Conservation (phyloP, 2,329 filamentous ascomycete genomes). For the Hortaea sp. region DNA sequence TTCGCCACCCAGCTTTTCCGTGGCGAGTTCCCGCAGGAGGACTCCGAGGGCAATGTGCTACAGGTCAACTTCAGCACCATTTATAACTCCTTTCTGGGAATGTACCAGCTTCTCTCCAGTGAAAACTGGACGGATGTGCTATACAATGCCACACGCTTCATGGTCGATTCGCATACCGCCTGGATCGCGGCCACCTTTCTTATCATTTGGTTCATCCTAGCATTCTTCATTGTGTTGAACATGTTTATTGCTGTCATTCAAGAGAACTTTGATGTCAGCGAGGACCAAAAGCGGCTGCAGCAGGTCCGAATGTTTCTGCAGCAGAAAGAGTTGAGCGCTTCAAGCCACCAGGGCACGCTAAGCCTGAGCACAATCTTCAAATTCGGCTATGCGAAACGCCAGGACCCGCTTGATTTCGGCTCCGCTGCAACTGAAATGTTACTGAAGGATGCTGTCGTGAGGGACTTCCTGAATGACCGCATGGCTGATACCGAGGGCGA, state of each 20-base stretch:
- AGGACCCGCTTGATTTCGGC: slow-evolving; percentile 84
- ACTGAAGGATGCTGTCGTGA: slow-evolving; percentile 88
- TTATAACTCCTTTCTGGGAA: slow-evolving; percentile 90
- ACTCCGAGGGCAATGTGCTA: slow-evolving; percentile 52
- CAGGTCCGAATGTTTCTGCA: slow-evolving; percentile 93
- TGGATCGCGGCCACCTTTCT: slow-evolving; percentile 91
- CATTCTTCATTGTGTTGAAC: slow-evolving; percentile 92
- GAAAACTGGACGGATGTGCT: slow-evolving; percentile 91
- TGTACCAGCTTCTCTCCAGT: slow-evolving; percentile 94
- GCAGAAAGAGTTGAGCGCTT: slow-evolving; percentile 69
- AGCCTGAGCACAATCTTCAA: slow-evolving; percentile 58
- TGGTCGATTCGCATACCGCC: slow-evolving; percentile 56
- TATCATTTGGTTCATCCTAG: slow-evolving; percentile 89
- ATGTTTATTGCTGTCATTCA: slow-evolving; percentile 99
- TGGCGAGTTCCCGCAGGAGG: slow-evolving; percentile 60
- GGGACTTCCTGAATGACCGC: slow-evolving; percentile 81
- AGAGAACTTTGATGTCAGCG: slow-evolving; percentile 96
- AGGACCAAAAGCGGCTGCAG: slow-evolving; percentile 93
- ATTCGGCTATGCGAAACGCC: slow-evolving; percentile 51
- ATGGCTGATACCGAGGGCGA: slow-evolving; percentile 24
- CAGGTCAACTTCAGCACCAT: slow-evolving; percentile 77
- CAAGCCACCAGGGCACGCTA: slow-evolving; percentile 54
- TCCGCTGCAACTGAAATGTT: slow-evolving; percentile 92
- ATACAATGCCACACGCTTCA: slow-evolving; percentile 67
- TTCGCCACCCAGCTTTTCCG: slow-evolving; percentile 90